Percentiles rank a stretch among this genome's conserved stretches.
Evolutionary conservation across 192 early-diverging fungal genomes (phyloP).

Genomic region (Coemansia sp.): DNA sequence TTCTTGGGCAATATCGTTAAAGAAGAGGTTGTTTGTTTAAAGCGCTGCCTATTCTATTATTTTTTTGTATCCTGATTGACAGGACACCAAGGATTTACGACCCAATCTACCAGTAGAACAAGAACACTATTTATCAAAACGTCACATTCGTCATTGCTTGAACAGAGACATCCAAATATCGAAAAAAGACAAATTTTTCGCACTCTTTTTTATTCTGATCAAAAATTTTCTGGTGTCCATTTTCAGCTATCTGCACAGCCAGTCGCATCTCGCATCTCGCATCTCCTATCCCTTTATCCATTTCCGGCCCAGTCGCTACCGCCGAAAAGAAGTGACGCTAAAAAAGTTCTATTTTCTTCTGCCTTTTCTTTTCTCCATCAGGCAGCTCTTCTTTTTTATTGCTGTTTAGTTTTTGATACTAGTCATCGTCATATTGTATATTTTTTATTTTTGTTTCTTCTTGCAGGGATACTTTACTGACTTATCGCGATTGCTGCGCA

Average conservation of each 20-base stretch:
- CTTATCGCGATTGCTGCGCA: background rate
- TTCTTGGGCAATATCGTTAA: background rate
- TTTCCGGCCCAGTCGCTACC: background rate
- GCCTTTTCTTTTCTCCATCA: background rate
- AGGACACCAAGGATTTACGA: background rate
- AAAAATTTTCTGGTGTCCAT: background rate
- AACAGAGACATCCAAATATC: background rate
- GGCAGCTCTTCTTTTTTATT: background rate
- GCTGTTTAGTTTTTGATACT: background rate
- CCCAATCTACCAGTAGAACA: background rate
- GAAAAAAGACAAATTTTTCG: background rate
- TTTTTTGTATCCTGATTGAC: background rate
- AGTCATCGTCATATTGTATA: background rate
- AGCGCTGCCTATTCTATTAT: background rate
- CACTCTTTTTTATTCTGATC: slow-evolving; percentile 1
- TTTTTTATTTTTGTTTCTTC: too few relatives aligned
- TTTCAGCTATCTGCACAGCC: background rate
- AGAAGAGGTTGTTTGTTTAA: background rate
- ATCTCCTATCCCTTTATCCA: background rate
- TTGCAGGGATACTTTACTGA: background rate
- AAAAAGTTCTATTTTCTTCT: background rate
- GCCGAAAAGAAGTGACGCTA: background rate
- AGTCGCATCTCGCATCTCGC: background rate
- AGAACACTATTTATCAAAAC: background rate
- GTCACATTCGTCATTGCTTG: slow-evolving; percentile 4